Conservation (phyloP, 2,329 filamentous ascomycete genomes). For the Colletotrichum higginsianum region DNA sequence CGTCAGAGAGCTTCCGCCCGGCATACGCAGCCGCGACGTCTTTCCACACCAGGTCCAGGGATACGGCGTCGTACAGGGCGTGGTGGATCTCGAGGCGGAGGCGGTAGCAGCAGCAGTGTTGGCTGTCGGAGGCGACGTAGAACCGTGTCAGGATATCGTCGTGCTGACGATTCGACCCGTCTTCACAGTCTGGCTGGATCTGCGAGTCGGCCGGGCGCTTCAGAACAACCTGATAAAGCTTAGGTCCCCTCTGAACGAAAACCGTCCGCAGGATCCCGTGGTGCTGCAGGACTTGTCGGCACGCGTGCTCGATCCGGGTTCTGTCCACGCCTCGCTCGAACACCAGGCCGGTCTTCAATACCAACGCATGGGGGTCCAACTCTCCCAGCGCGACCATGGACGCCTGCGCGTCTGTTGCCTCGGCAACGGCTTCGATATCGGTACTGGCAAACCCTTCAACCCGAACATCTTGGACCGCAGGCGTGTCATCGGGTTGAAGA, state of each 20-base stretch:
- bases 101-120: background rate
- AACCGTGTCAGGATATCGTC: constrained; percentile 5
- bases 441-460: background rate
- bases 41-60: background rate
- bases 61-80: constrained; percentile 11
- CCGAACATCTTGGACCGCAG: background rate
- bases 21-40: constrained; percentile 1
- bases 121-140: constrained; percentile 2
- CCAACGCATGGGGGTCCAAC: background rate
- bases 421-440: constrained; percentile 4
- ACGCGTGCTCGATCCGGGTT: background rate
- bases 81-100: constrained; percentile 16
- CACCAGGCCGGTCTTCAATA: background rate
- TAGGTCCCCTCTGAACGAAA: background rate
- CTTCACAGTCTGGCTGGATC: background rate
- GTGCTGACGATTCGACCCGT: background rate
- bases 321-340: background rate
- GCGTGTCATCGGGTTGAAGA: background rate
- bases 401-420: constrained; percentile 16
- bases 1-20: background rate
- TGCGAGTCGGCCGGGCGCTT: background rate
- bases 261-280: constrained; percentile 2
- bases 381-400: constrained; percentile 8
- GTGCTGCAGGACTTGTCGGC: background rate
- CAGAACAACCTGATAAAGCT: constrained; percentile 6